Evolutionary conservation across 768 basidiomycete genomes (phyloP).

Genomic region (Boletus sp.): DNA sequence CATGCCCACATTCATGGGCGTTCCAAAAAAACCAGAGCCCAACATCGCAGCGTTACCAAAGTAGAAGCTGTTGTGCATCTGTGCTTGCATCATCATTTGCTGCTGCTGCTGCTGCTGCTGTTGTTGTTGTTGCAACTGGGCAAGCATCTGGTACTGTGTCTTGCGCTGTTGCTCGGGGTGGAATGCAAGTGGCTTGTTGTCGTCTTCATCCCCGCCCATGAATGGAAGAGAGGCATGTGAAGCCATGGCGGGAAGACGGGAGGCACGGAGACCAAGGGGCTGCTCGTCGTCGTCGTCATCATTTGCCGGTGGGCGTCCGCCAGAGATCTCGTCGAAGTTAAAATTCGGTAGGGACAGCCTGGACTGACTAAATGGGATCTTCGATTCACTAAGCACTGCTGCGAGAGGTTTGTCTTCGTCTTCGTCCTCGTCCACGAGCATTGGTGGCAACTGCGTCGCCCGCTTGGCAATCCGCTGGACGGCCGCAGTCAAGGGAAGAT

Average conservation of each 20-base stretch:
- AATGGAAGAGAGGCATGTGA: constrained; percentile 26
- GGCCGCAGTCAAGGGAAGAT: constrained; percentile 69
- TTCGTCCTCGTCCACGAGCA: constrained; percentile 41
- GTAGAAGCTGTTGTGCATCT: constrained; percentile 72
- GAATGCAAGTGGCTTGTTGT: constrained; percentile 66
- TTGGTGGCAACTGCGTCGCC: constrained; percentile 29
- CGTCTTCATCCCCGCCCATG: constrained; percentile 50
- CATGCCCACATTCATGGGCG: constrained; percentile 48
- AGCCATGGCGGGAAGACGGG: constrained; percentile 35
- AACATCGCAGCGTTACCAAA: constrained; percentile 67
- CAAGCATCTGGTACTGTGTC: constrained; percentile 48
- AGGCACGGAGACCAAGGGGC: constrained; percentile 68
- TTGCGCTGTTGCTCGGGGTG: constrained; percentile 80
- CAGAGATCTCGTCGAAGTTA: constrained; percentile 36
- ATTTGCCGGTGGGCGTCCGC: constrained; percentile 19
- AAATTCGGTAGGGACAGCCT: constrained; percentile 44
- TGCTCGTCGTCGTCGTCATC: constrained; percentile 65
- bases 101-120: constrained; percentile 46
- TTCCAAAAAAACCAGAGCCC: constrained; percentile 62
- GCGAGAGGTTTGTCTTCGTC: constrained; percentile 65
- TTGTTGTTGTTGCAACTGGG: constrained; percentile 35
- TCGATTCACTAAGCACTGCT: constrained; percentile 48
- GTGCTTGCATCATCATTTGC: constrained; percentile 73
- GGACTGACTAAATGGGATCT: constrained; percentile 40
- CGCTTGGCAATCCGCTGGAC: constrained; percentile 54